Evolutionary conservation across 192 early-diverging fungal genomes (phyloP).

Genomic region (Entomortierella beljakovae): DNA sequence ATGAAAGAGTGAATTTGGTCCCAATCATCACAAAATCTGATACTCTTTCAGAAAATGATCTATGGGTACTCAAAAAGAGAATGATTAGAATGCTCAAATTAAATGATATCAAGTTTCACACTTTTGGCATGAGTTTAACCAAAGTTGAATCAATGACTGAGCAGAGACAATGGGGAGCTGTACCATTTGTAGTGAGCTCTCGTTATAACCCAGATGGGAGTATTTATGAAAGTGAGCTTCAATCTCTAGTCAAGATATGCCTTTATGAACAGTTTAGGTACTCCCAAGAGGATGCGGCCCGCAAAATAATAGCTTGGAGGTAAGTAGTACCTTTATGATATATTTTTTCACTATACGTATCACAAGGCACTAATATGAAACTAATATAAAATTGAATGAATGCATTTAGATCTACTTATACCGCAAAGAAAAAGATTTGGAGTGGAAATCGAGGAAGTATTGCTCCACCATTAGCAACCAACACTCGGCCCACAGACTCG

Average conservation of each 20-base stretch:
- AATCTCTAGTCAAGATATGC: slow-evolving; percentile 15
- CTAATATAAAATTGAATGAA: too few species aligned
- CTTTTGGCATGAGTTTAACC: slow-evolving; percentile 26
- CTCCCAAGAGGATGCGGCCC: slow-evolving; percentile 32
- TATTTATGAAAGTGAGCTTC: slow-evolving; percentile 28
- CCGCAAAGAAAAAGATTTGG: slow-evolving; percentile 19
- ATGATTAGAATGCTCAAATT: slow-evolving; percentile 59
- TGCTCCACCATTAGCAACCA: neutral
- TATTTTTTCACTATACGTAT: too few species aligned
- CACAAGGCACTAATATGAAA: neutral
- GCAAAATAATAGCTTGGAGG: slow-evolving; percentile 43
- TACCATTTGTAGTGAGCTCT: slow-evolving; percentile 40
- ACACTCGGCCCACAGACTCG: neutral
- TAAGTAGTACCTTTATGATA: slow-evolving; percentile 1
- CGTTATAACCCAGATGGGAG: slow-evolving; percentile 21
- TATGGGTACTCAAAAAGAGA: slow-evolving; percentile 88
- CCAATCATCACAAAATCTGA: slow-evolving; percentile 96
- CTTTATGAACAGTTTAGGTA: slow-evolving; percentile 34
- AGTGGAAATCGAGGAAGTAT: neutral
- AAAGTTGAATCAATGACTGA: slow-evolving; percentile 34
- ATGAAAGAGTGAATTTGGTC: slow-evolving; percentile 92
- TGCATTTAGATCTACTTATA: too few species aligned
- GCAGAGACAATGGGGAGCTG: slow-evolving; percentile 35
- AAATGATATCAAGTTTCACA: slow-evolving; percentile 46
- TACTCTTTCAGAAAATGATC: slow-evolving; percentile 86